A percentile compares a stretch with the other conserved stretches of the same genome.
Conservation (phyloP, 139 green algal species). For the Chlamydomonas schloesseri region DNA sequence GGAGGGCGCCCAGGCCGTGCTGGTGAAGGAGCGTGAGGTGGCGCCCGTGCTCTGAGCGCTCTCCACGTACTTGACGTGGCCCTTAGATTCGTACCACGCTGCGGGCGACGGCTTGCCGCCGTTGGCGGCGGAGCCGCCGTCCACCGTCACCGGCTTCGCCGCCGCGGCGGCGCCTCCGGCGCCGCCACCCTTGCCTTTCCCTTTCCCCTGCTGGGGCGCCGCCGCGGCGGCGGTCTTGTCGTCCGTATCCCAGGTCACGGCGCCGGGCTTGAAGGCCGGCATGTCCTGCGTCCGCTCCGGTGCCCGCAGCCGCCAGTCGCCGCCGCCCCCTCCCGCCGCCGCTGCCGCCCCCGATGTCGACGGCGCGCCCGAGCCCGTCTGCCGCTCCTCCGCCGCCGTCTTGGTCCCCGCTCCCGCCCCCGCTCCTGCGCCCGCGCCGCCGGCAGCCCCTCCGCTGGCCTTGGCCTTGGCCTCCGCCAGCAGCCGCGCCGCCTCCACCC, state of each 20-base stretch:
- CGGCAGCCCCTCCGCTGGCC: conserved; percentile 6
- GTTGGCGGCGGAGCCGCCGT: conserved; percentile 7
- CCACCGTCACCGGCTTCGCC: not conserved
- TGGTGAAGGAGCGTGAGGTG: conserved; percentile 84
- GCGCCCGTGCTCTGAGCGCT: conserved; percentile 44
- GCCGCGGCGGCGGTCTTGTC: conserved; percentile 53
- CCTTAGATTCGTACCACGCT: conserved; percentile 54
- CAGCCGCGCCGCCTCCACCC: conserved; percentile 65
- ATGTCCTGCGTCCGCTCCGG: conserved; percentile 50
- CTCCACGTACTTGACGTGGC: conserved; percentile 61
- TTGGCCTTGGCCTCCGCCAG: conserved; percentile 76
- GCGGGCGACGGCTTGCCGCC: conserved; percentile 49
- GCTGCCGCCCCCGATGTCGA: not conserved
- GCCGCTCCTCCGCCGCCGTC: not conserved
- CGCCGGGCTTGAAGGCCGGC: conserved; percentile 84
- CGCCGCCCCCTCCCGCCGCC: conserved; percentile 2
- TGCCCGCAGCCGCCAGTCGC: conserved; percentile 72
- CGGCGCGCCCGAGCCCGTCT: not conserved
- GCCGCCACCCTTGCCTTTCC: not conserved
- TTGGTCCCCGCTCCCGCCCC: not conserved
- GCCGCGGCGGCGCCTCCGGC: not conserved
- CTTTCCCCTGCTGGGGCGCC: not conserved
- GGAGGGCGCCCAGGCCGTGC: conserved; percentile 69
- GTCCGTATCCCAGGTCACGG: conserved; percentile 91
- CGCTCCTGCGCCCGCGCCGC: conserved; percentile 16